A percentile compares a stretch with the other conserved stretches of the same genome.
Conservation (phyloP, 129 eudicot genomes). For the Silybum marianum region DNA sequence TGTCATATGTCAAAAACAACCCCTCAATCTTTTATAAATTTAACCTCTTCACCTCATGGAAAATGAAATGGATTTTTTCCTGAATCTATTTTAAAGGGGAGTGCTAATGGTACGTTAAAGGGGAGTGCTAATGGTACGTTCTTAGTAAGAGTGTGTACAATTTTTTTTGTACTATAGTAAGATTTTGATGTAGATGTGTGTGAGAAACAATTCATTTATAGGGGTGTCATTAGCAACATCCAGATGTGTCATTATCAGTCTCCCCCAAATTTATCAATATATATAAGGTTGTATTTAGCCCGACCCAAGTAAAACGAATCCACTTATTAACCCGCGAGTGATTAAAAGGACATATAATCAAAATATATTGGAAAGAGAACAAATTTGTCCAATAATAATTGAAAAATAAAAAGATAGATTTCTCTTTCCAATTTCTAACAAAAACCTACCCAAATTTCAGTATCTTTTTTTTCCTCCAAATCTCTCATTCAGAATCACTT, state of each 20-base stretch:
- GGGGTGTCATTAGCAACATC: no score
- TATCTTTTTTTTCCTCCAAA: constrained; percentile 7
- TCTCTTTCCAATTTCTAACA: constrained; percentile 22
- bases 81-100: no score
- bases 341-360: constrained; percentile 20
- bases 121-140: no score
- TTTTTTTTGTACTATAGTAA: no score
- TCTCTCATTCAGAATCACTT: constrained; percentile 66
- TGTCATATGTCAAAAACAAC: background rate
- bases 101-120: no score
- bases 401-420: background rate
- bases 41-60: background rate
- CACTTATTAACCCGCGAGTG: background rate
- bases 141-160: no score
- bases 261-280: no score
- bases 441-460: constrained; percentile 31
- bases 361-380: constrained; percentile 4
- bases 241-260: no score
- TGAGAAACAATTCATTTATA: no score
- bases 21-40: background rate
- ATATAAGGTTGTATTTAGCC: no score
- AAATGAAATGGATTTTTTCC: background rate
- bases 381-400: constrained; percentile 17
- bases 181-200: no score
- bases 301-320: background rate